Conservation (phyloP, 441 rosid species). For the Melianthus villosus region DNA sequence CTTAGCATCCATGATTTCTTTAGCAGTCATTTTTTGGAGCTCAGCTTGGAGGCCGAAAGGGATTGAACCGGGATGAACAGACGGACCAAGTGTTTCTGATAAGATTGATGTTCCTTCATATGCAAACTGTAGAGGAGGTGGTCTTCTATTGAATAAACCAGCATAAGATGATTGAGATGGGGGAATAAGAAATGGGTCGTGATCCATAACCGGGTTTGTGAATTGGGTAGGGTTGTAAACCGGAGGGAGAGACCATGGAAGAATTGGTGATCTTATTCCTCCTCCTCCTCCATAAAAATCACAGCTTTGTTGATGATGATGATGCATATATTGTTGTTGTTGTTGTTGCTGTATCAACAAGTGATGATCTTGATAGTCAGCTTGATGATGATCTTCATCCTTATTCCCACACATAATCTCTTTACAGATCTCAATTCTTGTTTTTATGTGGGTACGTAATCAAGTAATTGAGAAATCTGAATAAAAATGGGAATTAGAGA, state of each 20-base stretch:
- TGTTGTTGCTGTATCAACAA: no score
- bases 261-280: slow-evolving; percentile 30
- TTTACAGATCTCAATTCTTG: background rate
- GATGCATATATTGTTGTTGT: slow-evolving; percentile 41
- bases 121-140: slow-evolving; percentile 44
- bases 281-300: slow-evolving; percentile 29
- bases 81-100: slow-evolving; percentile 68
- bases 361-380: no score
- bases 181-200: slow-evolving; percentile 43
- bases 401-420: no score
- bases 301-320: slow-evolving; percentile 18
- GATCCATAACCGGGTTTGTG: slow-evolving; percentile 19
- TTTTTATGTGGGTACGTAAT: background rate
- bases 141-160: slow-evolving; percentile 40
- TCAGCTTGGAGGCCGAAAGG: slow-evolving; percentile 74
- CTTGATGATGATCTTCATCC: no score
- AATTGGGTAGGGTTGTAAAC: slow-evolving; percentile 27
- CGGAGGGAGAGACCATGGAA: slow-evolving; percentile 47
- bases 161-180: slow-evolving; percentile 47
- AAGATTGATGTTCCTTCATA: slow-evolving; percentile 55
- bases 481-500: background rate
- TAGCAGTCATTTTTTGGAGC: slow-evolving; percentile 76
- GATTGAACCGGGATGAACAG: slow-evolving; percentile 40
- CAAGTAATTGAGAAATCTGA: background rate
- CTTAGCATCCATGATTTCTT: slow-evolving; percentile 91